Percentiles rank a stretch among this genome's conserved stretches.
Conservation (phyloP, 768 basidiomycete species). For the Mycena rosella region DNA sequence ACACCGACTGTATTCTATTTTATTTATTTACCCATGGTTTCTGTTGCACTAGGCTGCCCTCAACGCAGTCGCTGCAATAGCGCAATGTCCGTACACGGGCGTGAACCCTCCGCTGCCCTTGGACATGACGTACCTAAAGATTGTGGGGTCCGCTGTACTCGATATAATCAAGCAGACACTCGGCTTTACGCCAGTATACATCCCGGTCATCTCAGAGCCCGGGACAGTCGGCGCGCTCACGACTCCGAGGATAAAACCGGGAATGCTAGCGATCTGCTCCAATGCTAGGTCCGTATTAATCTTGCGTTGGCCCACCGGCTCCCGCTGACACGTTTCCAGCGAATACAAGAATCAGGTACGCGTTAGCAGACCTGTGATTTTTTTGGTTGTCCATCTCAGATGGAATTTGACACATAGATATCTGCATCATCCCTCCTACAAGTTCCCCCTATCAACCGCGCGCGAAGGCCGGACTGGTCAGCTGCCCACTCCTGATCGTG, state of each 20-base stretch:
- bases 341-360: constrained; percentile 30
- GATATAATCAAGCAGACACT: constrained; percentile 45
- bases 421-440: constrained; percentile 34
- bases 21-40: background rate
- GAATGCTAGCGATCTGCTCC: constrained; percentile 34
- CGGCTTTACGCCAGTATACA: constrained; percentile 44
- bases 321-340: background rate
- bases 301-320: too few species aligned
- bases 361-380: background rate
- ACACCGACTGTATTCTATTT: background rate
- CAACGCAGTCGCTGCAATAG: constrained; percentile 45
- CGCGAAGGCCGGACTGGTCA: constrained; percentile 26
- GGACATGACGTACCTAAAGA: constrained; percentile 36
- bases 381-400: background rate
- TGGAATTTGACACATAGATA: constrained; percentile 1
- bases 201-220: constrained; percentile 44
- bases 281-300: constrained; percentile 20
- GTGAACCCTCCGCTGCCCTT: constrained; percentile 16
- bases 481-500: constrained; percentile 40
- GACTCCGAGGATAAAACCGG: constrained; percentile 37
- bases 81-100: constrained; percentile 52
- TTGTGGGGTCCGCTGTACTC: constrained; percentile 32
- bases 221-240: constrained; percentile 46
- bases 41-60: constrained; percentile 39
- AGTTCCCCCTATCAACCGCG: constrained; percentile 33